Base-by-base conservation (phyloP, 2,329 filamentous ascomycete genomes). In the Exophiala sp. region DNA sequence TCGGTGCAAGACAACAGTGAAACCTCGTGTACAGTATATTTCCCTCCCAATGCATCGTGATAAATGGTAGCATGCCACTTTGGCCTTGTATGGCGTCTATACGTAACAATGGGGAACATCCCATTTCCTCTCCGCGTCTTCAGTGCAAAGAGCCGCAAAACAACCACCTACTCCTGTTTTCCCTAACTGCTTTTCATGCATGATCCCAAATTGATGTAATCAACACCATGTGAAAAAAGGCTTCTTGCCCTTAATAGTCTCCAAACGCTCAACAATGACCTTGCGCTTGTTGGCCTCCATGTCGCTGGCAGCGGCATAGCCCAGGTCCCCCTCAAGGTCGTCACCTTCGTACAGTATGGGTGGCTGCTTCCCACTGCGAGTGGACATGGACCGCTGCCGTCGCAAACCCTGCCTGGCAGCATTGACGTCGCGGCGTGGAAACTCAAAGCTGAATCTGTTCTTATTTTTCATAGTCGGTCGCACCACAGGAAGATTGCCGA, bases 141-240 rank as follows among this genome's bases (percentile, higher is more conserved):
- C 24, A 29, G 7, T 29, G 24, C 24, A 29, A 3, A 18, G 16
- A 18, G 2, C 16, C 16, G n/a, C n/a, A n/a, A 18, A 3, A 18
- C 16, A 18, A 18, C 2, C 16, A 18, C 3, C 16, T 18, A 3
- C 16, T 2, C 16, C 16, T 18, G 16, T 18, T 18, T 18, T 18
- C 16, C 3, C 16, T 3, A 18, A 3, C 16, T 29, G 3, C 24
- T 8, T 29, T 29, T 29, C 24, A 1, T 29, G 24, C 3, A 8
- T 29, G 16, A 12, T 18, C n/a, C 3, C 18, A 8, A 12, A 8
- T 11, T 16, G 11, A n/a, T 14, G 9, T 5, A 2, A 36, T 75
- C 75, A 97, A 77, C 94, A 99, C 89, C 94, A 99, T 41, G 89
- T 96, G 72, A 99, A 99, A 32, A 99, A 91, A 1, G 94, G 94